Evolutionary conservation across 2,329 filamentous ascomycete species (phyloP).

Genomic region (Pseudocercospora vitis): DNA sequence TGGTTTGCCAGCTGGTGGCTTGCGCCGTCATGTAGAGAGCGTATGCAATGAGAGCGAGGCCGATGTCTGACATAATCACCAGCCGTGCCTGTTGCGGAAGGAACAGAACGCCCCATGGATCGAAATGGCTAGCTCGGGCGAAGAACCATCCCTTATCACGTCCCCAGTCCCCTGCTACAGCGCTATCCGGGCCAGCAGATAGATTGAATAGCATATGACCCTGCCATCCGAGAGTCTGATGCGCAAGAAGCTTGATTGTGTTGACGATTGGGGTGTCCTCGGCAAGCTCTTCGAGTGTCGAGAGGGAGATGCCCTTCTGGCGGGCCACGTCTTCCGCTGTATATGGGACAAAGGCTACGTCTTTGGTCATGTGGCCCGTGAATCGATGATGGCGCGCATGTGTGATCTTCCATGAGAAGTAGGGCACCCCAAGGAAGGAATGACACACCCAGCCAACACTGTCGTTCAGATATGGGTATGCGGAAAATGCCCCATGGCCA

Average conservation of each 20-base stretch:
- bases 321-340: conserved; percentile 10
- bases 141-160: too few relatives aligned
- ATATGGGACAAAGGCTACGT: conserved; percentile 38
- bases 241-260: conserved; percentile 18
- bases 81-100: too few relatives aligned
- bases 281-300: too few relatives aligned
- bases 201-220: conserved; percentile 31
- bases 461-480: conserved; percentile 58
- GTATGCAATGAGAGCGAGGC: too few relatives aligned
- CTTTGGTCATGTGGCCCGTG: conserved; percentile 45
- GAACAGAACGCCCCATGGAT: too few relatives aligned
- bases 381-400: conserved; percentile 70
- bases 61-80: too few relatives aligned
- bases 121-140: too few relatives aligned
- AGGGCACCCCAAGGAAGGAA: conserved; percentile 66
- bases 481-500: conserved; percentile 68
- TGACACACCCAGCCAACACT: conserved; percentile 64
- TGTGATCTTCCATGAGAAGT: conserved; percentile 71
- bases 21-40: too few relatives aligned
- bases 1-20: too few relatives aligned
- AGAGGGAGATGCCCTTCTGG: conserved; percentile 5
- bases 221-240: conserved; percentile 35
- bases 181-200: too few relatives aligned
- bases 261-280: conserved; percentile 33
- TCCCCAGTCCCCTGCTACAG: too few relatives aligned